Evolutionary conservation across 2,329 filamentous ascomycete species (phyloP).

Genomic region (Venturia aucupariae): DNA sequence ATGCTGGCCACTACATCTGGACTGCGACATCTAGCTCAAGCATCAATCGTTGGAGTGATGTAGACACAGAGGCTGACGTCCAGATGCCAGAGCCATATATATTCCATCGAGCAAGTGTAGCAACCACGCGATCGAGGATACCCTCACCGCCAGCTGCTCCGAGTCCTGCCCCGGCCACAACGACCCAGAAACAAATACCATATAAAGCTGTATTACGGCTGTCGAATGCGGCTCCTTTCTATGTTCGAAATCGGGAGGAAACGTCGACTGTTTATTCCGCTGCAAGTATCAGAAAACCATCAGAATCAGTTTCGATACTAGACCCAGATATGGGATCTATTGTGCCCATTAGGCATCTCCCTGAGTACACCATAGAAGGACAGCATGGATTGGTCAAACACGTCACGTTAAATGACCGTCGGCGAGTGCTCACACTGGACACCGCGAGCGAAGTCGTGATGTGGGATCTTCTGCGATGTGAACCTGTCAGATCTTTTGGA

Average conservation of each 20-base stretch:
- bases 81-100: constrained; percentile 43
- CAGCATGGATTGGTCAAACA: constrained; percentile 94
- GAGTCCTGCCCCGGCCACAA: constrained; percentile 19
- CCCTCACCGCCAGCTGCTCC: constrained; percentile 29
- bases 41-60: constrained; percentile 83
- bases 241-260: constrained; percentile 45
- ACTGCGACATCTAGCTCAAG: constrained; percentile 83
- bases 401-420: constrained; percentile 80
- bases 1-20: constrained; percentile 71
- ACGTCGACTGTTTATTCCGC: constrained; percentile 42
- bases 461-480: constrained; percentile 81
- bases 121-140: constrained; percentile 32
- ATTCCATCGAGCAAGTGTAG: constrained; percentile 46
- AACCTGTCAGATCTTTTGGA: constrained; percentile 82
- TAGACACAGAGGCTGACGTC: constrained; percentile 68
- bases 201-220: constrained; percentile 69
- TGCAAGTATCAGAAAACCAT: constrained; percentile 43
- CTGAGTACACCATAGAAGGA: constrained; percentile 65
- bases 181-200: constrained; percentile 49
- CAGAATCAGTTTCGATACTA: constrained; percentile 44
- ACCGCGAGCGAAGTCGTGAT: constrained; percentile 90
- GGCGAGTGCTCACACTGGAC: constrained; percentile 81
- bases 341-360: constrained; percentile 33
- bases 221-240: constrained; percentile 72
- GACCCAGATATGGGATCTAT: constrained; percentile 40